Evolutionary conservation across 768 basidiomycete genomes (phyloP).

Genomic region (Naganishia onofrii): DNA sequence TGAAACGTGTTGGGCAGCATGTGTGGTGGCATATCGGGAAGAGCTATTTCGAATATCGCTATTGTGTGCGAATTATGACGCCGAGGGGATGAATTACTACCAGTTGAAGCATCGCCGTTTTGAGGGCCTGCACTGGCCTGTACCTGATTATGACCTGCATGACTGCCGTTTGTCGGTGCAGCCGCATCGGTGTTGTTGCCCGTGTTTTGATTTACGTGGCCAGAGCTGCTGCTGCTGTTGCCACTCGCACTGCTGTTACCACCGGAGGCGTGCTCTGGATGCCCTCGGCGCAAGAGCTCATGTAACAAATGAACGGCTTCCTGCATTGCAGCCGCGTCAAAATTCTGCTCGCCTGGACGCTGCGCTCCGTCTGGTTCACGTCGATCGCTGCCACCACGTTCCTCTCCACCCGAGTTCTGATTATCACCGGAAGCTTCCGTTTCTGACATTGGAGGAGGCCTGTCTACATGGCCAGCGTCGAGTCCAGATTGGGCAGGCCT

Average conservation of each 20-base stretch:
- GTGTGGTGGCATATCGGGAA: slow-evolving; percentile 14
- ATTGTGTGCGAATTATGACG: slow-evolving; percentile 2
- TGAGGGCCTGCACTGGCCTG: not conserved
- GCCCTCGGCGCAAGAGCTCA: not conserved
- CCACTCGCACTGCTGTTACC: too few relatives aligned
- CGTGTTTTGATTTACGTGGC: not conserved
- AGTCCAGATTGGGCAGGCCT: not conserved
- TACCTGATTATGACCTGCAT: not conserved
- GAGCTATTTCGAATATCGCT: slow-evolving; percentile 20
- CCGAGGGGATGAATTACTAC: not conserved
- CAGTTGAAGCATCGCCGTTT: not conserved
- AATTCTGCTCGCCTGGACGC: not conserved
- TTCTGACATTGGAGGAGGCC: not conserved
- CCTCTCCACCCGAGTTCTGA: not conserved
- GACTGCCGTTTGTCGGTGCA: not conserved
- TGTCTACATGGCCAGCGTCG: slow-evolving; percentile 14
- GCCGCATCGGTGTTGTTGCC: not conserved
- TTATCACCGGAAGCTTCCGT: too few relatives aligned
- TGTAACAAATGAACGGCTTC: slow-evolving; percentile 16
- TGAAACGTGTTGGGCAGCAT: slow-evolving; percentile 19
- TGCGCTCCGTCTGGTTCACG: not conserved
- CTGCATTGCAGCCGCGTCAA: not conserved
- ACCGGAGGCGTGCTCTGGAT: not conserved
- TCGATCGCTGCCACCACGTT: not conserved
- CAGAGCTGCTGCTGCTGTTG: not conserved